A percentile compares a stretch with the other conserved stretches of the same genome.
Conservation (phyloP, 2,329 filamentous ascomycete species). For the Alternaria burnsii region DNA sequence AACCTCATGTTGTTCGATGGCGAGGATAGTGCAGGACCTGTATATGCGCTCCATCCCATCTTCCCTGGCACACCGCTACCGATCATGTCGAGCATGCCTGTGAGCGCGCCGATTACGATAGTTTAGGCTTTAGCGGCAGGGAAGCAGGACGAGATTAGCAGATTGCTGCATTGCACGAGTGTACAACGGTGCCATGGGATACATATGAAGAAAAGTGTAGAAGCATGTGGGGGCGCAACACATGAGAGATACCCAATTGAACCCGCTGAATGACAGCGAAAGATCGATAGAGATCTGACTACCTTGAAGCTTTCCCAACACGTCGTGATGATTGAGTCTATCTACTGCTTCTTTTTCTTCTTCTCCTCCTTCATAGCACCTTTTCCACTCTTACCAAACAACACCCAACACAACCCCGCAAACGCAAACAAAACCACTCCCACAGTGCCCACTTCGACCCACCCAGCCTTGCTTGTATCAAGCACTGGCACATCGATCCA, state of each 20-base stretch:
- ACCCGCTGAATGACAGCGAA: constrained; percentile 7
- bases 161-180: not conserved
- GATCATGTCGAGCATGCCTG: constrained; percentile 32
- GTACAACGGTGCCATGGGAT: not conserved
- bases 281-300: constrained; percentile 4
- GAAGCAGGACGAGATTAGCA: not conserved
- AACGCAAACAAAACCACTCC: constrained; percentile 55
- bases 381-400: constrained; percentile 35
- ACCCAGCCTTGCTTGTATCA: constrained; percentile 44
- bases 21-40: constrained; percentile 76
- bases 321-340: not conserved
- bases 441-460: constrained; percentile 56
- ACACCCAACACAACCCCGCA: constrained; percentile 55
- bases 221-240: not conserved
- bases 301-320: not conserved
- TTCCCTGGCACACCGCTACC: constrained; percentile 48
- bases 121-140: constrained; percentile 8
- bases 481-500: constrained; percentile 55
- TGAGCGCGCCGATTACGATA: constrained; percentile 31
- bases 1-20: constrained; percentile 95
- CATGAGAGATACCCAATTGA: constrained; percentile 18
- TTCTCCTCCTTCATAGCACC: constrained; percentile 26
- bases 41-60: constrained; percentile 82
- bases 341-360: constrained; percentile 39
- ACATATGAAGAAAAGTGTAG: not conserved